These are phyloP conservation scores for Axilococcus clingmanii DNA, from an alignment of 139 green algal genomes.

Conservation along the genomic window DNA sequence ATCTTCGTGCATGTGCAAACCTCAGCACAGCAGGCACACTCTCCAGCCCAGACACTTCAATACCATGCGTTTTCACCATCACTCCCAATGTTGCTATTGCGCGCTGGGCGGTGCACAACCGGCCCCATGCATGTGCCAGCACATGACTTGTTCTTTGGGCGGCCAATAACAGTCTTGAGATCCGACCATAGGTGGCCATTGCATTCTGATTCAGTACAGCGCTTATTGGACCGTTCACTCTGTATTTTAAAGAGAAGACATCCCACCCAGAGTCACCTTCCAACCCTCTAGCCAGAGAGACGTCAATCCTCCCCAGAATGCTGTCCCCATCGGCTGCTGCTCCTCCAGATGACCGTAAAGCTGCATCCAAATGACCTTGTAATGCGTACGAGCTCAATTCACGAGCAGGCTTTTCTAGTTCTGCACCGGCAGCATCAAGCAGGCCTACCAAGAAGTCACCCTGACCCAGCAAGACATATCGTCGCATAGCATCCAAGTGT, in stretches of 20 bases:
- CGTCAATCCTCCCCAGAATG: slow-evolving; percentile 54
- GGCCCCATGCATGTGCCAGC: slow-evolving; percentile 58
- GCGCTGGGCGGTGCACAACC: slow-evolving; percentile 49
- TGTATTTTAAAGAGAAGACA: slow-evolving; percentile 82
- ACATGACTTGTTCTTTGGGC: slow-evolving; percentile 74
- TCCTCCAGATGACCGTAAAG: slow-evolving; percentile 54
- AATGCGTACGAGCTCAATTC: slow-evolving; percentile 48
- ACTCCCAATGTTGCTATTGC: slow-evolving; percentile 7
- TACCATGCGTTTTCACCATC: slow-evolving; percentile 9
- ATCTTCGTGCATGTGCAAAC: slow-evolving; percentile 53
- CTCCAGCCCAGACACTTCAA: slow-evolving; percentile 12
- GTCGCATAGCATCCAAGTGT: slow-evolving; percentile 75
- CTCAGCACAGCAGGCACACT: slow-evolving; percentile 35
- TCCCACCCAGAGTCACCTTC: slow-evolving; percentile 68
- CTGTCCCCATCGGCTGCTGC: slow-evolving; percentile 64
- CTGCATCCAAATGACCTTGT: slow-evolving; percentile 60
- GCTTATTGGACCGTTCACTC: slow-evolving; percentile 33
- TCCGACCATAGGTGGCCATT: slow-evolving; percentile 51
- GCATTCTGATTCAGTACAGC: slow-evolving; percentile 36
- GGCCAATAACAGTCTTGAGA: slow-evolving; percentile 82
- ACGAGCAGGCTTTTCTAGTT: slow-evolving; percentile 30
- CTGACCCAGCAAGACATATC: slow-evolving; percentile 87
- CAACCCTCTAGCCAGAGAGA: slow-evolving; percentile 18
- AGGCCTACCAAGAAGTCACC: slow-evolving; percentile 79
- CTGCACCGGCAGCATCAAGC: slow-evolving; percentile 46